Conservation (phyloP, 176 grass and related monocot species). For the Thinopyrum elongatum region DNA sequence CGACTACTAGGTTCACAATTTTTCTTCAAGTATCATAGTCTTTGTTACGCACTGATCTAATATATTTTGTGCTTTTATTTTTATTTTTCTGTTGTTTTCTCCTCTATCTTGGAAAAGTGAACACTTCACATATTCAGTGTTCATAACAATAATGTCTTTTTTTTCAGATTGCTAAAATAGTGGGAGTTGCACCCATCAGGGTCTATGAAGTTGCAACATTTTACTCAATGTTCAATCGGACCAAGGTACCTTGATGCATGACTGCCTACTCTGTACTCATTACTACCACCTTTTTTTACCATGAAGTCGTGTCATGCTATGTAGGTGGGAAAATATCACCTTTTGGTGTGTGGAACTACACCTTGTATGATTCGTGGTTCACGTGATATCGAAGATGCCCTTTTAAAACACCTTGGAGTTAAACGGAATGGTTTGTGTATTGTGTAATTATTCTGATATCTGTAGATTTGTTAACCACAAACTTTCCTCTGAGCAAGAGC, state of each 20-base stretch:
- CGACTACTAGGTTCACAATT: neutral
- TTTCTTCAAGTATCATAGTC: neutral
- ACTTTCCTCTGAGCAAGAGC: neutral
- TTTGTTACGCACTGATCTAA: neutral
- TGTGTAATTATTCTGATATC: neutral
- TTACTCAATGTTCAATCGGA: constrained; percentile 94
- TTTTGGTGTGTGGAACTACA: constrained; percentile 97
- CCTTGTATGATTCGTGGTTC: constrained; percentile 99
- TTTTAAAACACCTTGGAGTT: constrained; percentile 92
- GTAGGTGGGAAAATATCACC: constrained; percentile 97
- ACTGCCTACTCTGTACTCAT: neutral
- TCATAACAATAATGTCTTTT: constrained; percentile 10
- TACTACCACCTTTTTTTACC: neutral
- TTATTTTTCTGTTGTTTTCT: neutral
- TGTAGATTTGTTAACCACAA: constrained; percentile 16
- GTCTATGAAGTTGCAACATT: constrained; percentile 99
- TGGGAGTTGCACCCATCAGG: constrained; percentile 86
- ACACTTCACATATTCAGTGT: neutral
- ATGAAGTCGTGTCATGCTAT: neutral
- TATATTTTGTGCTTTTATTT: neutral
- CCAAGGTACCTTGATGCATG: constrained; percentile 60
- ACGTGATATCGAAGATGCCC: constrained; percentile 80
- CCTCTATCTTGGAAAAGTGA: neutral
- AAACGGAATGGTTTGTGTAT: constrained; percentile 81
- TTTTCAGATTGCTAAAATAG: constrained; percentile 82